phyloP scores from a whole-genome alignment of 345 rosid species.

The Arabidopsis thaliana region DNA sequence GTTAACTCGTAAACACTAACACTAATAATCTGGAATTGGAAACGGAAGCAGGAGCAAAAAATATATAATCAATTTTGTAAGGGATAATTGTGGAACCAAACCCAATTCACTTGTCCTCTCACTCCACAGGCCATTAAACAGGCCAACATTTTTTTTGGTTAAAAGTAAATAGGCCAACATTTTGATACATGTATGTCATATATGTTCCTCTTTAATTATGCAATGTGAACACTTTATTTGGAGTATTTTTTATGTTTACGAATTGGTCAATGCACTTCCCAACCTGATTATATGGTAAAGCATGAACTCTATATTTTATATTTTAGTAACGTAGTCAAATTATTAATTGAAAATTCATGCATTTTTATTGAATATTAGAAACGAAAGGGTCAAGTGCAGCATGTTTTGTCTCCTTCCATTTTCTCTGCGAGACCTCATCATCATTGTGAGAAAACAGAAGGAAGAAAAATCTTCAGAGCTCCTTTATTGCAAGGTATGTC shows the following conservation, averaged over 20 bases:
- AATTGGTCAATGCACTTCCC: constrained; percentile 31
- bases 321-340: constrained; percentile 16
- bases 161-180: background rate
- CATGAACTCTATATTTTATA: constrained; percentile 30
- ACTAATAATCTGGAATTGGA: no score
- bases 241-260: background rate
- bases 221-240: constrained; percentile 9
- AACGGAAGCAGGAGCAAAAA: no score
- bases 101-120: background rate
- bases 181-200: constrained; percentile 1
- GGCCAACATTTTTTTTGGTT: no score
- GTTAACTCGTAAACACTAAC: no score
- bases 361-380: constrained; percentile 13
- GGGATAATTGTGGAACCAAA: no score
- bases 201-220: constrained; percentile 6
- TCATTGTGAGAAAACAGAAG: constrained; percentile 10
- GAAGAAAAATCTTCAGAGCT: constrained; percentile 17
- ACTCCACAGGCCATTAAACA: background rate
- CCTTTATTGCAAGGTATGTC: constrained; percentile 35
- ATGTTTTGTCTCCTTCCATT: constrained; percentile 27
- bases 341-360: constrained; percentile 8
- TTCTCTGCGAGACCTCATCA: constrained; percentile 33
- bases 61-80: no score
- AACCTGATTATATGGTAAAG: constrained; percentile 21
- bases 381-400: constrained; percentile 32